Conservation (phyloP, 1,284 basidiomycete genomes). For the Fomitopsis pinicola region DNA sequence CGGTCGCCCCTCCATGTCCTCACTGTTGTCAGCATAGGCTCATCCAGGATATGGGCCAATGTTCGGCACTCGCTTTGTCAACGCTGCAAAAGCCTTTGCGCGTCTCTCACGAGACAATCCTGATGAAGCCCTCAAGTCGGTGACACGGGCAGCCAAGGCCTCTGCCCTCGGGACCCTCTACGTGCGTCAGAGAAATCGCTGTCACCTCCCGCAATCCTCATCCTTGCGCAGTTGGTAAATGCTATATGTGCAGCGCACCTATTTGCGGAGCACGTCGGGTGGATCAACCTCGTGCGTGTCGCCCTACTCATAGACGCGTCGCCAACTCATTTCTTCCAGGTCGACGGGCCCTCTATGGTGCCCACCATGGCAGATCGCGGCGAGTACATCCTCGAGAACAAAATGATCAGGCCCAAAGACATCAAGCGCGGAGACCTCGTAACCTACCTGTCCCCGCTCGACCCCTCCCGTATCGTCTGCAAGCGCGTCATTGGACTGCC, state of each 20-base stretch:
- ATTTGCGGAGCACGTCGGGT: constrained; percentile 55
- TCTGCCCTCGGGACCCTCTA: neutral
- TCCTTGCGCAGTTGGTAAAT: constrained; percentile 41
- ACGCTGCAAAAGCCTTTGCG: neutral
- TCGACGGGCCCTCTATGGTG: constrained; percentile 81
- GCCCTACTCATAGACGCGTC: neutral
- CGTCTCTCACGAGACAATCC: constrained; percentile 1
- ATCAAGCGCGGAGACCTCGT: constrained; percentile 80
- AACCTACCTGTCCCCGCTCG: constrained; percentile 70
- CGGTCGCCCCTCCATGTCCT: neutral
- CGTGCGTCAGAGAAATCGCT: constrained; percentile 1
- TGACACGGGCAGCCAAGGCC: constrained; percentile 1
- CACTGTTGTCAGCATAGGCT: neutral
- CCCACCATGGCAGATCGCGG: constrained; percentile 67
- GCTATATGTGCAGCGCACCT: constrained; percentile 51
- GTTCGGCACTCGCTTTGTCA: neutral
- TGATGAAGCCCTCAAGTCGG: neutral
- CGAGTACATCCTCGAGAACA: constrained; percentile 62
- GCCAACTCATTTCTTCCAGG: constrained; percentile 21
- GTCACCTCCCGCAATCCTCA: neutral
- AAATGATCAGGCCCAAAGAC: constrained; percentile 48
- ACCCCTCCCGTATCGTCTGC: constrained; percentile 72
- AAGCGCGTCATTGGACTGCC: constrained; percentile 91
- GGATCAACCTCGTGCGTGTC: constrained; percentile 44
- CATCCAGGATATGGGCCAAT: neutral